phyloP scores from a whole-genome alignment of 805 yeast genomes.

The Zygosaccharomyces gambellarensis region DNA sequence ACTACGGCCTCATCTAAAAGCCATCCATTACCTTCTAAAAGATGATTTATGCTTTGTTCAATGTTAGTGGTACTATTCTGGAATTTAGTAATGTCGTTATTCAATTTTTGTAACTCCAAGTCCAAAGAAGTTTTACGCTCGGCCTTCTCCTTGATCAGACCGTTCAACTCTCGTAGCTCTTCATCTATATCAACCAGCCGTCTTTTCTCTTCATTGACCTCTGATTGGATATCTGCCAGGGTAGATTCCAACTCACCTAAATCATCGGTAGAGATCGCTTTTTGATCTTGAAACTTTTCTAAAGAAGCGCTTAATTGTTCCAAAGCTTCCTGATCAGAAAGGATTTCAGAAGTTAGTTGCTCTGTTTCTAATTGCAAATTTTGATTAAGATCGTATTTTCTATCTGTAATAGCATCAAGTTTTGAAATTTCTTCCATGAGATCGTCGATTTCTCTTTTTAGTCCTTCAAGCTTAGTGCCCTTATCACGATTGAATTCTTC shows the following conservation, averaged over 20 bases:
- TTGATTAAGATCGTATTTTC: slow-evolving; percentile 52
- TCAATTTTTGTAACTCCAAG: slow-evolving; percentile 48
- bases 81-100: slow-evolving; percentile 51
- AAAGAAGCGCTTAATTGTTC: slow-evolving; percentile 35
- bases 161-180: slow-evolving; percentile 60
- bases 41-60: slow-evolving; percentile 39
- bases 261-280: slow-evolving; percentile 26
- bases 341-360: slow-evolving; percentile 56
- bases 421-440: slow-evolving; percentile 37
- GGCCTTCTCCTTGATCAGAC: slow-evolving; percentile 41
- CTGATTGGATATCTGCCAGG: slow-evolving; percentile 26
- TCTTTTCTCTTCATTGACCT: slow-evolving; percentile 42
- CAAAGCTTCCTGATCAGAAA: slow-evolving; percentile 41
- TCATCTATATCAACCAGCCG: slow-evolving; percentile 66
- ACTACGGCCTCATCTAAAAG: slow-evolving; percentile 59
- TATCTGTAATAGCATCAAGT: slow-evolving; percentile 40
- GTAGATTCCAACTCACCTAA: slow-evolving; percentile 21
- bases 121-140: slow-evolving; percentile 42
- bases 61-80: slow-evolving; percentile 37
- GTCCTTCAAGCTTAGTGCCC: slow-evolving; percentile 68
- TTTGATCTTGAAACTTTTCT: slow-evolving; percentile 34
- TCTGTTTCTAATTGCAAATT: slow-evolving; percentile 65
- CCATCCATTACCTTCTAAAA: slow-evolving; percentile 65
- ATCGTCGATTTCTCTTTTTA: slow-evolving; percentile 47
- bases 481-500: slow-evolving; percentile 75